Base-by-base conservation (phyloP, 345 rosid genomes). In the Psidium guajava region DNA sequence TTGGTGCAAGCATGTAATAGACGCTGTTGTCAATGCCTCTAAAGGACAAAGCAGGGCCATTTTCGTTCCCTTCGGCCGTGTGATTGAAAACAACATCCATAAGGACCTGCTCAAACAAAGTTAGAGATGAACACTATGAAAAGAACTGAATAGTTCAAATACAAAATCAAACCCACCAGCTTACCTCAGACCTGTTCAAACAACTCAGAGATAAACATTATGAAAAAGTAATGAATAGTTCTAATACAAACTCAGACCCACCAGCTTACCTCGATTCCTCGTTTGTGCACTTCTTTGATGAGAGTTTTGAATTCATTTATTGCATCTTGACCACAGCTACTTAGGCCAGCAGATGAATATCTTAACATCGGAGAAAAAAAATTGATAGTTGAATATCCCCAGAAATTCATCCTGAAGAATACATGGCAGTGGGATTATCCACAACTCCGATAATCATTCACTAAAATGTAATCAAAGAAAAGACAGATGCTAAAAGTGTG, bases 61-160 rank as follows among this genome's bases (percentile, higher is more conserved):
- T 92, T 87, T 94, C 98, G 90, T 96, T 95, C 85, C 99, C 98
- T 92, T 96, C 99, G 15, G 98, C 98, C 49, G 99, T 96, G 92
- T 96, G 99, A 90, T 96, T 96, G 93, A 96, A 94, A 85, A 96
- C 98, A 56, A 96, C 98, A 89, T 95, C 99, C 98, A 95, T 92
- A 87, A 95, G 57, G 56, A 96, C 98, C 99, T 96, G 95, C 86
- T 84, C 58, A 86, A 88, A 86, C 22, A 54, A 18, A 54, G 8
- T 54, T 54, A 54, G 24, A 54, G 56, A 54, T 54, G 22, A 20
- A 54, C 56, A 54, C 20, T 6, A 54, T 6, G 56, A 20, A 54
- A 25, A 52, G 84, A 44, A 73, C 83, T 3, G 25, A 75, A 75
- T 20, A n/a, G 21, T 32, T 74, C 5, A 7, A 75, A 32, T 4